Evolutionary conservation across 2,329 filamentous ascomycete genomes (phyloP), one percentile per base, ranked within the genome.

Genomic region (Penicillium psychrosexuale): DNA sequence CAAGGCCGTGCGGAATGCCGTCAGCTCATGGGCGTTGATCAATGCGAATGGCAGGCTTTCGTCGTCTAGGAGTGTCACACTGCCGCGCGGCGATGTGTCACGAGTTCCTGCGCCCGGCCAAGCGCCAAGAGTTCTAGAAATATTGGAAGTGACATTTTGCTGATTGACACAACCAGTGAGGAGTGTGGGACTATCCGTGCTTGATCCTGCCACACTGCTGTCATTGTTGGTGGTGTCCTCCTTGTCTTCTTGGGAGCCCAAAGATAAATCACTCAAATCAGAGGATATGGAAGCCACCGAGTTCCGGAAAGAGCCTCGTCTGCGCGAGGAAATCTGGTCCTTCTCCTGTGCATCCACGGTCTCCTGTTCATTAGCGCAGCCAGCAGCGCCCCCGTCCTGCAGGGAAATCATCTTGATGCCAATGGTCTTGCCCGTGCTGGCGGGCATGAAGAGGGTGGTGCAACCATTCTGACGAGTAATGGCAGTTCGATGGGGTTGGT

Each of bases 371-470:
- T 73, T 67, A 1, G 67, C 63, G 40, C 67, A 69, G 6, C 69
- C 70, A 11, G 68, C 62, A 12, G 60, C 60, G 5, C 47, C 66
- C 17, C 61, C 69, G 62, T 67, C 74, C 31, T 77, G 69, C 13
- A 85, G 69, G 9, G 83, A 85, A 39, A 88, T 80, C 39, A 88
- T 82, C 68, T 88, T 88, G 59, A 88, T 81, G 6, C 85, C 86
- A 17, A 86, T 76, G 3, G 81, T 80, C 38, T 79, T 77, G 30
- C 81, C 80, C 13, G 82, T 83, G 37, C 78, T 84, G 12, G 84
- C 84, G 2, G 86, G 86, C 84, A 88, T 86, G 71, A 88, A 86
- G 9, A 88, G 74, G 3, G 84, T 87, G 1, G 82, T 84, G 31
- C 80, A 79, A 3, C 84, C 84, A 77, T 85, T 80, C 48, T 80